Conservation (phyloP, 305 asterid genomes). For the Fraxinus sp. region DNA sequence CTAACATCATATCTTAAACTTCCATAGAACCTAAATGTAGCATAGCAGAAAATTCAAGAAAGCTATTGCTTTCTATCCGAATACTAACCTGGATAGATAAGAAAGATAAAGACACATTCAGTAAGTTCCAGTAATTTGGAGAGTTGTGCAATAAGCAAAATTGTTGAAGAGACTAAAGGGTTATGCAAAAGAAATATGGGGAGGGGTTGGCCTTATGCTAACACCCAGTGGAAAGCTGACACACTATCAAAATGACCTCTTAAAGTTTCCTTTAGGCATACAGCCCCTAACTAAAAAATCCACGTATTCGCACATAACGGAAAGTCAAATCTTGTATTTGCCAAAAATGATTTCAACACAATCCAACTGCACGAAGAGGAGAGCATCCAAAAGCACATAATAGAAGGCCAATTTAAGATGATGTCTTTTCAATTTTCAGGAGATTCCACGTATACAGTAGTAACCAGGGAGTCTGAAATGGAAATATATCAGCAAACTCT, state of each 20-base stretch:
- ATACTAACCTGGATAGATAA: conserved; percentile 12
- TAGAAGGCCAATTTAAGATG: no score
- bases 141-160: background rate
- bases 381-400: no score
- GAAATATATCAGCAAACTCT: no score
- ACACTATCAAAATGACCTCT: background rate
- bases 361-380: no score
- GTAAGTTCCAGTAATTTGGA: background rate
- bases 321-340: no score
- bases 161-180: background rate
- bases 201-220: background rate
- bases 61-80: background rate
- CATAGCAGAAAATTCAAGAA: conserved; percentile 2
- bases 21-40: conserved; percentile 13
- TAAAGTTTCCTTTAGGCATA: no score
- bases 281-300: no score
- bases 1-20: background rate
- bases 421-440: no score
- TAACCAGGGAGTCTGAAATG: no score
- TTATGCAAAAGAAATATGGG: background rate
- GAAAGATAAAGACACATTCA: background rate
- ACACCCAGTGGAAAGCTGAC: background rate
- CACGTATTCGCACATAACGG: no score
- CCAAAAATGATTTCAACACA: no score
- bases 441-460: no score